Evolutionary conservation across 2,329 filamentous ascomycete genomes (phyloP).

Genomic region (Venturia oleaginea): DNA sequence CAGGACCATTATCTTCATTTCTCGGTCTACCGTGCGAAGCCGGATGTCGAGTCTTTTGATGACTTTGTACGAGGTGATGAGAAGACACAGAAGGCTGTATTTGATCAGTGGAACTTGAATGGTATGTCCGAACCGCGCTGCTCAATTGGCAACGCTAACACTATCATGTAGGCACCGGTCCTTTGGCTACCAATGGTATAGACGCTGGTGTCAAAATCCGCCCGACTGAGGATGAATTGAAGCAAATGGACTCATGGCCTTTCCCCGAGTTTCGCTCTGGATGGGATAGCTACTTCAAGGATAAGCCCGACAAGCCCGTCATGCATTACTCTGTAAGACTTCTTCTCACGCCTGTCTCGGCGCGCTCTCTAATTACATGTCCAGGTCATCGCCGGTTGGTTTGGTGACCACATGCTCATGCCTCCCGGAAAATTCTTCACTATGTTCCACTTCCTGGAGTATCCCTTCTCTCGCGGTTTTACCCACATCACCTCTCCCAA

Average conservation of each 20-base stretch:
- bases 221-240: constrained; percentile 58
- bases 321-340: constrained; percentile 62
- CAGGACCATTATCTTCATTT: constrained; percentile 67
- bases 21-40: constrained; percentile 62
- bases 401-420: constrained; percentile 46
- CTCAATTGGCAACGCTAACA: neutral
- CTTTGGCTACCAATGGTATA: constrained; percentile 68
- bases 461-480: constrained; percentile 64
- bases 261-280: constrained; percentile 64
- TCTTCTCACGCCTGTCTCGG: neutral
- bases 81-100: constrained; percentile 63
- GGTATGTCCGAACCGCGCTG: constrained; percentile 31
- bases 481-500: constrained; percentile 64
- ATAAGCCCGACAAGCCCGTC: constrained; percentile 78
- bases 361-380: neutral
- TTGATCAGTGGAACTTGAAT: constrained; percentile 68
- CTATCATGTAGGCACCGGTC: constrained; percentile 45
- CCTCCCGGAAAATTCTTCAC: constrained; percentile 72
- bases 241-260: constrained; percentile 62
- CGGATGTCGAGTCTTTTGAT: constrained; percentile 68
- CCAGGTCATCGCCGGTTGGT: constrained; percentile 10
- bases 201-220: constrained; percentile 73
- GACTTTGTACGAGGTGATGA: constrained; percentile 70
- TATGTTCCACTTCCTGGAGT: constrained; percentile 76
- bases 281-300: constrained; percentile 75